These are phyloP conservation scores for Brasilioporus rufonigricans DNA, from an alignment of 768 basidiomycete species.

Conservation along the genomic window DNA sequence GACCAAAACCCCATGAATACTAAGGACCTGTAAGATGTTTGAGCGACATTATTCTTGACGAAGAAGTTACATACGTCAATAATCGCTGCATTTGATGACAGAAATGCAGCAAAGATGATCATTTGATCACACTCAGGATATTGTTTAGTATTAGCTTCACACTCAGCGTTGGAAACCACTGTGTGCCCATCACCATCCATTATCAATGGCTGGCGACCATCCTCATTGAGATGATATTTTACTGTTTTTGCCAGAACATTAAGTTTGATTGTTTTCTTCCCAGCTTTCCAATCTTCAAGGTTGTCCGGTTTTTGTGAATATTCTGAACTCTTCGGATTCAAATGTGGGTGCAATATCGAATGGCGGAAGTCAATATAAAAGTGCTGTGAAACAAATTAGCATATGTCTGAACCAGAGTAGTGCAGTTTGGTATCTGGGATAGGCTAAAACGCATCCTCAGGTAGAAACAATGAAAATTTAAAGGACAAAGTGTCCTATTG, in stretches of 20 bases:
- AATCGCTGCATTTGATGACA: neutral
- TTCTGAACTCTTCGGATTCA: neutral
- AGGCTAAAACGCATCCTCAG: no score
- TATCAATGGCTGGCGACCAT: no score
- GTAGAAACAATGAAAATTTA: no score
- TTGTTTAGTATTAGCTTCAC: neutral
- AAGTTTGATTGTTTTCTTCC: conserved; percentile 6
- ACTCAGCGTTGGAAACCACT: no score
- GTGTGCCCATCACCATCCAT: no score
- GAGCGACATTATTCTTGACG: neutral
- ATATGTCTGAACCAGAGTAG: no score
- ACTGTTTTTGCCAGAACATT: conserved; percentile 7
- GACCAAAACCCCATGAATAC: neutral
- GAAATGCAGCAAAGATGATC: neutral
- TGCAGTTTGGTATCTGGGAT: no score
- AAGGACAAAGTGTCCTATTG: no score
- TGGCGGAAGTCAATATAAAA: conserved; percentile 15
- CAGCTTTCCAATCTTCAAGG: neutral
- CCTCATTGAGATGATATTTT: no score
- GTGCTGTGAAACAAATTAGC: conserved; percentile 1
- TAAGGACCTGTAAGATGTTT: neutral
- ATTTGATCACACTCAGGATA: neutral
- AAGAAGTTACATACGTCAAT: neutral
- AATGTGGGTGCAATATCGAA: neutral
- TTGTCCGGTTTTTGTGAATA: neutral